Conservation (phyloP, 139 green algal genomes). For the Chlamydomonas applanata region DNA sequence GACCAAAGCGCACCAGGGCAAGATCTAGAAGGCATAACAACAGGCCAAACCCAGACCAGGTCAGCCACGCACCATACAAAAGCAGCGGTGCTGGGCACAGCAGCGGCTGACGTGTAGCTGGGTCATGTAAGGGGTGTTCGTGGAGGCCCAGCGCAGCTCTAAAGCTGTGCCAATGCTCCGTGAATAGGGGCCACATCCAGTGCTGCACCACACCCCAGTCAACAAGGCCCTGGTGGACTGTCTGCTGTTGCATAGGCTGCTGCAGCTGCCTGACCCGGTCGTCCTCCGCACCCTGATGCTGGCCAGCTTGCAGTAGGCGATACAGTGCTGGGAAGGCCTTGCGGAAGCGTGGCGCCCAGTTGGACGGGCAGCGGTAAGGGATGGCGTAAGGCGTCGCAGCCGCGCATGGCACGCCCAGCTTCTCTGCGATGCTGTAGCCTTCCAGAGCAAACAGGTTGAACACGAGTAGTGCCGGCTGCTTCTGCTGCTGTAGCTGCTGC, state of each 20-base stretch:
- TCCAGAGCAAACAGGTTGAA: slow-evolving; percentile 25
- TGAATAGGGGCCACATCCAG: slow-evolving; percentile 84
- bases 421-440: slow-evolving; percentile 60
- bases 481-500: background rate
- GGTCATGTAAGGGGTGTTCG: slow-evolving; percentile 30
- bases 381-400: slow-evolving; percentile 31
- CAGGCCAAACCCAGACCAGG: too few relatives aligned
- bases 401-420: slow-evolving; percentile 36
- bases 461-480: background rate
- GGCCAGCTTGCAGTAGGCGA: background rate
- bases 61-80: slow-evolving; percentile 46
- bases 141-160: slow-evolving; percentile 46
- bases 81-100: slow-evolving; percentile 26
- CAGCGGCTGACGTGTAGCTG: background rate
- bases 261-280: background rate
- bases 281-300: background rate
- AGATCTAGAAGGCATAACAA: too few relatives aligned
- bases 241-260: slow-evolving; percentile 4
- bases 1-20: too few relatives aligned
- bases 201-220: slow-evolving; percentile 49
- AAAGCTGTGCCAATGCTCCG: slow-evolving; percentile 57
- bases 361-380: slow-evolving; percentile 29
- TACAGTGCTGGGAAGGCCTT: background rate
- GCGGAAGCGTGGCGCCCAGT: background rate
- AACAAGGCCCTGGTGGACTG: background rate